phyloP scores from a whole-genome alignment of 495 filamentous ascomycete species.

The Rostrohypoxylon terebratum region DNA sequence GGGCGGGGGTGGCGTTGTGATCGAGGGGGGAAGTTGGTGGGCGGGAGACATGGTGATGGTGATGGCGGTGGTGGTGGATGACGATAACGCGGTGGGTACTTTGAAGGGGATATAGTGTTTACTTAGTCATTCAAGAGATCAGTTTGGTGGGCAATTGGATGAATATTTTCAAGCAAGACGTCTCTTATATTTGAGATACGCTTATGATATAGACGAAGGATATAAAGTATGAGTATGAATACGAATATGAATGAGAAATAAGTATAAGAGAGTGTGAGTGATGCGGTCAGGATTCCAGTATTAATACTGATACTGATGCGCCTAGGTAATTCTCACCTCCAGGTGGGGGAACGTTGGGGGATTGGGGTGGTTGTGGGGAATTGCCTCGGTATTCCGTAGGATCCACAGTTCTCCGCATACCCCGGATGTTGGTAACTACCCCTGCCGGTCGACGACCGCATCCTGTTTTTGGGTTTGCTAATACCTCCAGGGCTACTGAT shows the following conservation, averaged over 20 bases:
- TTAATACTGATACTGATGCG: not conserved
- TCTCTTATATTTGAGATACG: not conserved
- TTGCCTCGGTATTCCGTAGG: constrained; percentile 35
- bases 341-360: not conserved
- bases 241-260: not conserved
- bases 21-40: constrained; percentile 29
- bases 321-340: not conserved
- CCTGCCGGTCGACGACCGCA: constrained; percentile 9
- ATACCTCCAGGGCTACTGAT: not conserved
- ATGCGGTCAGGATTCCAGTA: not conserved
- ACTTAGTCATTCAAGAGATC: not conserved
- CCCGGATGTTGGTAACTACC: constrained; percentile 7
- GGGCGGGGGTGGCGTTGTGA: constrained; percentile 48
- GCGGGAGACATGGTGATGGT: constrained; percentile 34
- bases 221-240: too few relatives aligned
- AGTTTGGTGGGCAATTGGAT: not conserved
- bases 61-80: too few relatives aligned
- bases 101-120: not conserved
- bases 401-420: constrained; percentile 26
- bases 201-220: not conserved
- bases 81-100: not conserved
- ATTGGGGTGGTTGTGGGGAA: constrained; percentile 25
- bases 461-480: too few relatives aligned
- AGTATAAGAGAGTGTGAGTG: not conserved
- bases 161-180: not conserved